Conservation (phyloP, 1,284 basidiomycete species). For the Austroboletus novae-zelandiae region DNA sequence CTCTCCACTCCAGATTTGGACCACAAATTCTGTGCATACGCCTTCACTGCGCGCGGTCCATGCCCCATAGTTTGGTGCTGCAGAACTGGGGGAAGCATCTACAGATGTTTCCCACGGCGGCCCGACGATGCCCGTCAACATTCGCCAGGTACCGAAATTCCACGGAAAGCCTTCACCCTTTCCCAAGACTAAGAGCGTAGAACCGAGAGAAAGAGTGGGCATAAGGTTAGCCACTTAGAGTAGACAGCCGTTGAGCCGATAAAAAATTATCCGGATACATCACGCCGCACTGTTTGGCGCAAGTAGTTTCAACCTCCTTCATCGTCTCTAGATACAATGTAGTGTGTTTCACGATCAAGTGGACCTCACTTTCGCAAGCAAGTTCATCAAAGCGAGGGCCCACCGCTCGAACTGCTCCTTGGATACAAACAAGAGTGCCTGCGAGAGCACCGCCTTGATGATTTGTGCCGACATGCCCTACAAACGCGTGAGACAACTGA, state of each 20-base stretch:
- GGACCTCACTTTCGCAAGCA: constrained; percentile 33
- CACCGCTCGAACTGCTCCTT: constrained; percentile 84
- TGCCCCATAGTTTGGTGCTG: background rate
- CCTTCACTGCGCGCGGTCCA: background rate
- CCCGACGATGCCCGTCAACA: background rate
- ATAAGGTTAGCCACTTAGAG: no score
- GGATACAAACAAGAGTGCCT: constrained; percentile 78
- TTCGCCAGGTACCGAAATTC: background rate
- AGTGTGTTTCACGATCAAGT: no score
- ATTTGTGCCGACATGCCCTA: constrained; percentile 93
- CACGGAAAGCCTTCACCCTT: no score
- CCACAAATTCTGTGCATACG: background rate
- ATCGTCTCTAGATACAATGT: no score
- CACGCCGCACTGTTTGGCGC: no score
- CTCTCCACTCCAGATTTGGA: no score
- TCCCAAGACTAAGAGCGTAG: no score
- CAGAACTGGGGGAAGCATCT: background rate
- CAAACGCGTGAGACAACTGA: no score
- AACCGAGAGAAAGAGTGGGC: no score
- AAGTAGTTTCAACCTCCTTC: no score
- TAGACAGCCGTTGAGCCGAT: no score
- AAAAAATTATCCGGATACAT: no score
- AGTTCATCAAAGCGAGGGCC: constrained; percentile 62
- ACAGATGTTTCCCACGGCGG: background rate
- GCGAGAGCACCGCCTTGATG: constrained; percentile 83